Percentiles rank a stretch among this genome's conserved stretches.
These are phyloP conservation scores for Arthrobotrys sinensis DNA, from an alignment of 2,329 filamentous ascomycete genomes.

Conservation along the genomic window DNA sequence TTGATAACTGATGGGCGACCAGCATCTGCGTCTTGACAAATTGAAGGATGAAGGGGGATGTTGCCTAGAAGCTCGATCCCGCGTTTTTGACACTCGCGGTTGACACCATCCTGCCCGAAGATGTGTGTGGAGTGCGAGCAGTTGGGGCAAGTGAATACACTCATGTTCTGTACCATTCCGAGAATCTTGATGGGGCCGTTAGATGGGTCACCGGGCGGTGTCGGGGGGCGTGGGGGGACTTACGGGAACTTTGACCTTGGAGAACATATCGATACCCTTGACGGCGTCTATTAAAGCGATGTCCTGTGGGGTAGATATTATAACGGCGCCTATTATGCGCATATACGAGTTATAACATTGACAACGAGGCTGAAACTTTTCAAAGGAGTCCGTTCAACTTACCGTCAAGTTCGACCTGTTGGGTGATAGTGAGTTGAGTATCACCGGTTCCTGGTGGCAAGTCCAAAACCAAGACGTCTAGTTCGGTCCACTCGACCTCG, in stretches of 20 bases:
- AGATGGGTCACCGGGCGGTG: conserved; percentile 6
- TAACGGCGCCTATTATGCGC: conserved; percentile 76
- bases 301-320: conserved; percentile 94
- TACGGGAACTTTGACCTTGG: conserved; percentile 82
- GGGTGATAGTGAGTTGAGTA: conserved; percentile 95
- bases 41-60: conserved; percentile 86
- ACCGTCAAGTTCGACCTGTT: conserved; percentile 91
- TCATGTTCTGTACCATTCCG: conserved; percentile 94
- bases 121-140: conserved; percentile 82
- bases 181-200: conserved; percentile 71
- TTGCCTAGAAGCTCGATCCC: conserved; percentile 87
- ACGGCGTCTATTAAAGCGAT: conserved; percentile 92
- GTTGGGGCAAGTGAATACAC: conserved; percentile 83
- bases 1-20: conserved; percentile 92
- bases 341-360: not conserved
- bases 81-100: conserved; percentile 78
- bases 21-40: conserved; percentile 87
- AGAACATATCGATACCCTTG: conserved; percentile 93
- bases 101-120: conserved; percentile 78
- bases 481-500: conserved; percentile 91
- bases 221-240: conserved; percentile 26
- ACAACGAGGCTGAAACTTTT: not conserved
- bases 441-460: conserved; percentile 95
- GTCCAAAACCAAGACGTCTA: conserved; percentile 91
- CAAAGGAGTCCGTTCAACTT: conserved; percentile 63